Conservation (phyloP, 2,329 filamentous ascomycete genomes). For the Plenodomus biglobosus region DNA sequence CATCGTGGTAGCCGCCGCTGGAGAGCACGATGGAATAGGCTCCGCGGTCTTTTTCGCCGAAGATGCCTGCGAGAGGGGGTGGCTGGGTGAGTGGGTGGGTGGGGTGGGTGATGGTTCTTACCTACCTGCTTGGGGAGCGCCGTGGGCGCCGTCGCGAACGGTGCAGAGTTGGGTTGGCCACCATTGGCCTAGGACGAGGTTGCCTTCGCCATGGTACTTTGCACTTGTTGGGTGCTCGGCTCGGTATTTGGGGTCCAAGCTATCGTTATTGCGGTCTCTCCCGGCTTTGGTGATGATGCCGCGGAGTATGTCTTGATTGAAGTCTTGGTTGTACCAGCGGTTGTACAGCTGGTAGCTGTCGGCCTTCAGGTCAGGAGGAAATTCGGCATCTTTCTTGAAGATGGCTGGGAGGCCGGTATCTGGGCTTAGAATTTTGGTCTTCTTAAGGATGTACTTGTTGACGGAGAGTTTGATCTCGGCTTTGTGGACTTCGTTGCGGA, state of each 20-base stretch:
- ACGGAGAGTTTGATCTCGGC: slow-evolving; percentile 42
- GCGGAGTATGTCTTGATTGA: slow-evolving; percentile 51
- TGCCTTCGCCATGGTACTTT: slow-evolving; percentile 45
- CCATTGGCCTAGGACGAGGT: slow-evolving; percentile 55
- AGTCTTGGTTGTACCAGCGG: slow-evolving; percentile 48
- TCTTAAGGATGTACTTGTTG: slow-evolving; percentile 34
- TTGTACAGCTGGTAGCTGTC: slow-evolving; percentile 52
- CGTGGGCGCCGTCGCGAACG: slow-evolving; percentile 58
- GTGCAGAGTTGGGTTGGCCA: slow-evolving; percentile 57
- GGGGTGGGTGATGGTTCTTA: too few species aligned
- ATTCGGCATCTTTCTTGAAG: slow-evolving; percentile 37
- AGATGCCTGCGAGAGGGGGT: slow-evolving; percentile 47
- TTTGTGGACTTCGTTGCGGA: slow-evolving; percentile 45
- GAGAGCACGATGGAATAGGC: slow-evolving; percentile 60
- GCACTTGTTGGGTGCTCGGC: slow-evolving; percentile 14
- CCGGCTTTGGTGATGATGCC: slow-evolving; percentile 41
- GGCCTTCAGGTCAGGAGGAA: slow-evolving; percentile 51
- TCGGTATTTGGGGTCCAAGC: slow-evolving; percentile 27
- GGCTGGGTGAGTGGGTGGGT: neutral
- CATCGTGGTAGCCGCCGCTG: slow-evolving; percentile 51
- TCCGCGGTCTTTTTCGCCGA: slow-evolving; percentile 49
- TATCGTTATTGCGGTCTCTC: slow-evolving; percentile 29
- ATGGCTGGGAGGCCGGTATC: slow-evolving; percentile 46
- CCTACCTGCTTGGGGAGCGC: slow-evolving; percentile 36
- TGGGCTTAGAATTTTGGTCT: slow-evolving; percentile 39